Percentiles rank a stretch among this genome's conserved stretches.
Conservation (phyloP, 148 eudicot genomes). For the Vaccinium darrowii region DNA sequence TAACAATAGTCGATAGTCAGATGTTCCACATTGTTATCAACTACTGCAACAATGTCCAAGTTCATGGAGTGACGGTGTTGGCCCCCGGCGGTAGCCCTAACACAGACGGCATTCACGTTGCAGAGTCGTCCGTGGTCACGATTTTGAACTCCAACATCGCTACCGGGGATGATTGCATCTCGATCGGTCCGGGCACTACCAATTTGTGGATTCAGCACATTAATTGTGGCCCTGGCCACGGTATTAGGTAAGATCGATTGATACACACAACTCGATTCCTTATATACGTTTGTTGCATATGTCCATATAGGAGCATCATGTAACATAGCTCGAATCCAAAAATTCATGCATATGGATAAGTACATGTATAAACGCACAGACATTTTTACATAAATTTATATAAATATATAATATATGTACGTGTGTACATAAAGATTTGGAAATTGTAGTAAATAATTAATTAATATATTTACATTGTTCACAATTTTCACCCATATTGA, state of each 20-base stretch:
- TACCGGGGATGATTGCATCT: conserved; percentile 63
- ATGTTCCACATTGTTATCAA: conserved; percentile 48
- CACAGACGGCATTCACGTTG: conserved; percentile 64
- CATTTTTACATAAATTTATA: too few relatives aligned
- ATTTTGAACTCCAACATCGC: conserved; percentile 35
- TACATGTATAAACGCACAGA: too few relatives aligned
- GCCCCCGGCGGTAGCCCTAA: conserved; percentile 58
- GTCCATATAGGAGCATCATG: too few relatives aligned
- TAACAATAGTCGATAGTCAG: conserved; percentile 46
- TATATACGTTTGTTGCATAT: too few relatives aligned
- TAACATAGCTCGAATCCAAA: too few relatives aligned
- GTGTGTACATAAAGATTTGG: too few relatives aligned
- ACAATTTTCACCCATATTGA: too few relatives aligned
- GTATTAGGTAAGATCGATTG: conserved; percentile 37
- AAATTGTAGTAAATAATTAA: too few relatives aligned
- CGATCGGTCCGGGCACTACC: conserved; percentile 49
- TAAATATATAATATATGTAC: too few relatives aligned
- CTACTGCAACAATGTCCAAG: conserved; percentile 33
- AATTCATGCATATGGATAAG: too few relatives aligned
- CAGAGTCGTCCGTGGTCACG: conserved; percentile 30
- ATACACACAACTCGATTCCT: not conserved
- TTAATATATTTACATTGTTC: too few relatives aligned
- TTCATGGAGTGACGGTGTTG: conserved; percentile 29
- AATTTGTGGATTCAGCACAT: conserved; percentile 40
- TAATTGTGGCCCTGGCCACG: conserved; percentile 58